Evolutionary conservation across 768 basidiomycete genomes (phyloP), one percentile per base, ranked within the genome.

Genomic region (Pleurotus sapidus): DNA sequence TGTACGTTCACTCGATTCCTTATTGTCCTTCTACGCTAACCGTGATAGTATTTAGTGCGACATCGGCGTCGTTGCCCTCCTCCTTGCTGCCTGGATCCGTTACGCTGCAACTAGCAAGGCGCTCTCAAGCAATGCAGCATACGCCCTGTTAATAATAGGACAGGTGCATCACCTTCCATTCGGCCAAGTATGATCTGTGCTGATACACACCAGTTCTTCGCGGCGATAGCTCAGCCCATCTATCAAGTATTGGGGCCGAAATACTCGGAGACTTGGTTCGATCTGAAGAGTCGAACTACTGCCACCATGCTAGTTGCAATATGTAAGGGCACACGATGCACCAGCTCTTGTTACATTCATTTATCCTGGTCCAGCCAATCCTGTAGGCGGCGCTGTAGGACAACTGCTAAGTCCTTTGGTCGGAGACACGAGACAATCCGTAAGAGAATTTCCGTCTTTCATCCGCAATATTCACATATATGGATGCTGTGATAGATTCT

Each of bases 181-280:
- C 46, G 1, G 43, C 0, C 25, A 18, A 38, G 50, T 17, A 34
- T 55, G 4, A 27, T 42, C 9, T 38, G 34, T 9, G 34, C 45
- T n/a, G 55, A 37, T 3, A 34, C n/a, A 15, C 40, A 14, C 17
- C 57, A 91, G 89, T 61, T 86, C 14, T 77, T 92, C 40, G 77
- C 82, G 5, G 82, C 82, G 1, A 68, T 90, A 46, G 75, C 88
- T 2, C 88, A 91, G 64, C 84, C 91, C 2, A 73, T 86, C 12
- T 93, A 84, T 68, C 90, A 91, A 70, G 81, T 93, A 23, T 72
- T 93, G 7, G 88, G 88, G 4, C 89, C 92, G 1, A 86, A 82
- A 53, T 94, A 88, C 69, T 92, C 91, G 0, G 89, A 94, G 66
- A 82, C 72, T 30, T 94, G 92, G 92, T 94, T 94, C 64, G 84